These are phyloP conservation scores for Epichloe scottii DNA, from an alignment of 2,329 filamentous ascomycete species.

Conservation along the genomic window DNA sequence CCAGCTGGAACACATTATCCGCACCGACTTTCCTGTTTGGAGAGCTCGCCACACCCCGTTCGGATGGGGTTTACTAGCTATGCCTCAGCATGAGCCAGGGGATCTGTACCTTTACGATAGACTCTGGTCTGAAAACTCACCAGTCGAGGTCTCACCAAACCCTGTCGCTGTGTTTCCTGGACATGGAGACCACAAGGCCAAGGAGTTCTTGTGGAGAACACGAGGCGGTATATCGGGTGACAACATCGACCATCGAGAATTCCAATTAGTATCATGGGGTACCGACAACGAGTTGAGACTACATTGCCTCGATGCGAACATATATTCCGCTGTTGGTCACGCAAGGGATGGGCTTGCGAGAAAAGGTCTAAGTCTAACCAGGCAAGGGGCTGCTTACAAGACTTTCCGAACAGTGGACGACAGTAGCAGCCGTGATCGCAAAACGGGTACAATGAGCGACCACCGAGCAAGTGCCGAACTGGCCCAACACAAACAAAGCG, in stretches of 20 bases:
- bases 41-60: constrained; percentile 85
- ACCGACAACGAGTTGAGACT: constrained; percentile 72
- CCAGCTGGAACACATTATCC: constrained; percentile 62
- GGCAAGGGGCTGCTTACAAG: constrained; percentile 74
- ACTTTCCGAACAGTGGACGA: constrained; percentile 68
- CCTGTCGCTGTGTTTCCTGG: constrained; percentile 48
- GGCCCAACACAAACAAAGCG: constrained; percentile 29
- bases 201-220: constrained; percentile 83
- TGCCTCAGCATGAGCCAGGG: constrained; percentile 82
- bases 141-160: constrained; percentile 29
- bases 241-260: constrained; percentile 71
- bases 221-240: constrained; percentile 56
- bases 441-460: constrained; percentile 49
- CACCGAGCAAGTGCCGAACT: constrained; percentile 34
- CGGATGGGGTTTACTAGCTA: constrained; percentile 71
- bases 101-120: constrained; percentile 76
- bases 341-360: constrained; percentile 53
- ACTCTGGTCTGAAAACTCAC: constrained; percentile 31
- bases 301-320: constrained; percentile 55
- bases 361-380: constrained; percentile 58
- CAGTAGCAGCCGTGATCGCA: constrained; percentile 42
- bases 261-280: constrained; percentile 88
- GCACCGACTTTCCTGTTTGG: constrained; percentile 80
- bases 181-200: constrained; percentile 58
- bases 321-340: constrained; percentile 59